A percentile compares a stretch with the other conserved stretches of the same genome.
Conservation (phyloP, 164 flowering plant species). For the Piper longum region DNA sequence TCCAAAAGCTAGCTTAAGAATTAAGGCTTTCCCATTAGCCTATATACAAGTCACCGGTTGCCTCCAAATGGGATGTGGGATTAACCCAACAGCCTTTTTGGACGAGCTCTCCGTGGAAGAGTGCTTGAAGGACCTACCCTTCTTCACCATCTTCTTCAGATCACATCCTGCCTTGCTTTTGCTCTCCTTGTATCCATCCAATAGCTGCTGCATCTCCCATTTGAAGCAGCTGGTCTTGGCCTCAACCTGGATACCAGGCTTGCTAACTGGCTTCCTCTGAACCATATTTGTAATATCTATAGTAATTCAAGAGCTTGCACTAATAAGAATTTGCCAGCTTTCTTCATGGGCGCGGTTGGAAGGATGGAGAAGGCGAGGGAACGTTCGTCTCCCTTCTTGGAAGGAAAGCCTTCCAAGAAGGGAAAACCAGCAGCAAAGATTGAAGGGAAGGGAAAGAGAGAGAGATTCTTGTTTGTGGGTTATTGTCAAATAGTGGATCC, state of each 20-base stretch:
- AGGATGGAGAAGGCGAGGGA: neutral
- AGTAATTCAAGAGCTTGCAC: neutral
- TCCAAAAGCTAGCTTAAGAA: no score
- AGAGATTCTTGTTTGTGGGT: neutral
- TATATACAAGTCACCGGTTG: no score
- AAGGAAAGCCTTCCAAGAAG: no score
- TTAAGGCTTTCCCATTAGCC: no score
- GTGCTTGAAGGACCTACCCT: conserved; percentile 17
- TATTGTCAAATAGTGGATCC: neutral
- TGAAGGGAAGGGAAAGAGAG: no score
- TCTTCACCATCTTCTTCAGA: conserved; percentile 18
- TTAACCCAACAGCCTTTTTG: no score
- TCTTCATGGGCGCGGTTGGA: no score
- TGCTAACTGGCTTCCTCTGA: conserved; percentile 35
- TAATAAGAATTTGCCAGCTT: no score
- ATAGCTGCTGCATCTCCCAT: neutral
- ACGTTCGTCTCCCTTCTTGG: no score
- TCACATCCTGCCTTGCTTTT: conserved; percentile 18
- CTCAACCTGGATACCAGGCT: conserved; percentile 36
- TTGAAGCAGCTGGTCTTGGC: neutral
- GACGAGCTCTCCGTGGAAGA: neutral
- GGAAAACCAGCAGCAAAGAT: no score
- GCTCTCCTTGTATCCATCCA: neutral
- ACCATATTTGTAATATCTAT: conserved; percentile 32
- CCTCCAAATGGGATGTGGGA: no score